Evolutionary conservation across 805 yeast genomes (phyloP).

Genomic region (Pichia insulana): DNA sequence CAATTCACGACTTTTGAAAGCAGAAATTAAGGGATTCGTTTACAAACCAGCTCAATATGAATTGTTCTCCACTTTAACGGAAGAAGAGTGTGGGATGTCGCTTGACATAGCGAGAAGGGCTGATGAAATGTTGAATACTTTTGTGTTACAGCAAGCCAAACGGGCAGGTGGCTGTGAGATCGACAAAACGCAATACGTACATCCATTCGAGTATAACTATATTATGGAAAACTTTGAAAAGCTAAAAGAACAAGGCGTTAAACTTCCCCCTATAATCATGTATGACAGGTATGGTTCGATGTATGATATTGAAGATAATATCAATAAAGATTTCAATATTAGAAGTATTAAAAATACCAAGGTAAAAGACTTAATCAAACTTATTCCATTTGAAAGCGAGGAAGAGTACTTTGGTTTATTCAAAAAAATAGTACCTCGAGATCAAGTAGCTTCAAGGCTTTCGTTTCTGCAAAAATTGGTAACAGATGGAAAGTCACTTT

Average conservation of each 20-base stretch:
- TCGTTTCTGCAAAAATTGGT: slow-evolving; percentile 16
- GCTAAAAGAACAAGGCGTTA: slow-evolving; percentile 3
- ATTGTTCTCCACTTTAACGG: slow-evolving; percentile 8
- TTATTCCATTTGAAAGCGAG: slow-evolving; percentile 14
- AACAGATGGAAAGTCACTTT: slow-evolving; percentile 20
- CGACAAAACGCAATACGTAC: slow-evolving; percentile 15
- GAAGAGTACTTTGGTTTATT: slow-evolving; percentile 15
- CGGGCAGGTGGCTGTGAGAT: slow-evolving; percentile 12
- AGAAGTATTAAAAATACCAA: slow-evolving; percentile 10
- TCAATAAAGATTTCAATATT: slow-evolving; percentile 3
- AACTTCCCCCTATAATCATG: slow-evolving; percentile 15
- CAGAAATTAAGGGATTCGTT: slow-evolving; percentile 9
- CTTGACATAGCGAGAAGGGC: slow-evolving; percentile 5
- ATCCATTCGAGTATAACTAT: slow-evolving; percentile 21
- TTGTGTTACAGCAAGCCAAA: slow-evolving; percentile 14
- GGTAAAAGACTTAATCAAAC: slow-evolving; percentile 9
- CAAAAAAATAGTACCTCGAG: slow-evolving; percentile 13
- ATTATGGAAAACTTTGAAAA: slow-evolving; percentile 13
- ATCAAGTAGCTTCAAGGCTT: slow-evolving; percentile 11
- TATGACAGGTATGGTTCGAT: slow-evolving; percentile 11
- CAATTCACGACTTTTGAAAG: slow-evolving; percentile 4
- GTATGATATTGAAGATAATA: slow-evolving; percentile 2
- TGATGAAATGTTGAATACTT: slow-evolving; percentile 16
- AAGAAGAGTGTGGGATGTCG: slow-evolving; percentile 4
- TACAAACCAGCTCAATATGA: slow-evolving; percentile 15